Evolutionary conservation across 129 eudicot genomes (phyloP).

Genomic region (Kitagawia praeruptora): DNA sequence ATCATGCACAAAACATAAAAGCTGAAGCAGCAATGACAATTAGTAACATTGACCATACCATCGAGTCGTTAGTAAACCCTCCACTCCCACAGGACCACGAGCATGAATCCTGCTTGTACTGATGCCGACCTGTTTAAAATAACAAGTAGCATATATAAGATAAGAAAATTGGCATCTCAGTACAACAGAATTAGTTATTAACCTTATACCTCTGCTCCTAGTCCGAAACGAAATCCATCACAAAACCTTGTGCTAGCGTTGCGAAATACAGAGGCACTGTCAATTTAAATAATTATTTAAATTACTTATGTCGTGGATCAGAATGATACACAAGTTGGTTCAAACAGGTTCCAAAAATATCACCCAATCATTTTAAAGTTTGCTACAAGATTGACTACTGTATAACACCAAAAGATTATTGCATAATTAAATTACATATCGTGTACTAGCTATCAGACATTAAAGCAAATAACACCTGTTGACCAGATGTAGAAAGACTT

Average conservation of each 20-base stretch:
- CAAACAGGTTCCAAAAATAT: background rate
- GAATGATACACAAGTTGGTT: background rate
- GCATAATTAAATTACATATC: background rate
- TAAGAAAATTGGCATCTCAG: slow-evolving; percentile 2
- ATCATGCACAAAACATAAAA: background rate
- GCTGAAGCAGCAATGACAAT: background rate
- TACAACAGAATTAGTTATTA: slow-evolving; percentile 3
- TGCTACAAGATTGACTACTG: background rate
- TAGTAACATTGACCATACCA: slow-evolving; percentile 36
- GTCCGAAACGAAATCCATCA: slow-evolving; percentile 92
- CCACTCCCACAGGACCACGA: slow-evolving; percentile 98
- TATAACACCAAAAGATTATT: background rate
- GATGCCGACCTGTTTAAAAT: slow-evolving; percentile 65
- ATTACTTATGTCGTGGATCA: background rate
- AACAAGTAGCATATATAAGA: background rate
- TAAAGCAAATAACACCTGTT: slow-evolving; percentile 52
- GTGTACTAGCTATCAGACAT: background rate
- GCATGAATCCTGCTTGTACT: slow-evolving; percentile 97
- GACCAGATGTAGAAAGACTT: slow-evolving; percentile 64
- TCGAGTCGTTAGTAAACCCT: slow-evolving; percentile 87
- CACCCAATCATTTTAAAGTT: background rate
- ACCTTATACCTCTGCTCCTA: slow-evolving; percentile 83
- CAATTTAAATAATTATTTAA: slow-evolving; percentile 14
- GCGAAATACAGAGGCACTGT: slow-evolving; percentile 97
- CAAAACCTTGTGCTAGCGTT: slow-evolving; percentile 94